phyloP scores from a whole-genome alignment of 164 flowering plant species.

The Protea cynaroides region DNA sequence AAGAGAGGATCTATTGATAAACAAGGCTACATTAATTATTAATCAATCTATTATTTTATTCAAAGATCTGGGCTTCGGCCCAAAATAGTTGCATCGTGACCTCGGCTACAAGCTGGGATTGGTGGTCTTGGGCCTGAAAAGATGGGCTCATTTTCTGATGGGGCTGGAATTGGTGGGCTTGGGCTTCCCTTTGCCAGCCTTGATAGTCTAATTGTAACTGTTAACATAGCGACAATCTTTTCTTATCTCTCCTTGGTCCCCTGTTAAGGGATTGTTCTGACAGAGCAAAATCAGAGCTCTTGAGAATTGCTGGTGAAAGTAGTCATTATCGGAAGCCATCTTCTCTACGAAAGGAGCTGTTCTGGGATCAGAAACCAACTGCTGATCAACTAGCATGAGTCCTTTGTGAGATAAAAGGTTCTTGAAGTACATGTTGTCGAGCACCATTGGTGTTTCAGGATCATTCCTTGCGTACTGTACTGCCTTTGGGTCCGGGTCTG shows the following conservation, averaged over 20 bases:
- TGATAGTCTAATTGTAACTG: not conserved
- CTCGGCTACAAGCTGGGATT: too few species aligned
- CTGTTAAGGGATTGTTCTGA: constrained; percentile 69
- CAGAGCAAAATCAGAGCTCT: constrained; percentile 50
- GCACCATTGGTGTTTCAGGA: constrained; percentile 59
- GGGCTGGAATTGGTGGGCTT: too few species aligned
- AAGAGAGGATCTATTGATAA: too few species aligned
- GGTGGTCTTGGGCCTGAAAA: too few species aligned
- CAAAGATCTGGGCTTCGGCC: too few species aligned
- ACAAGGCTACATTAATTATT: too few species aligned
- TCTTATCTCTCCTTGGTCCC: constrained; percentile 63
- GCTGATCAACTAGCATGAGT: constrained; percentile 55
- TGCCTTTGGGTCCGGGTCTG: constrained; percentile 53
- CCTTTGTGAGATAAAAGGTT: constrained; percentile 65
- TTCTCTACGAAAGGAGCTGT: constrained; percentile 60
- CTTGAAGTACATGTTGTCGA: constrained; percentile 79
- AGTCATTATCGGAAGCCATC: constrained; percentile 71
- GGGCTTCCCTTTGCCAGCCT: too few species aligned
- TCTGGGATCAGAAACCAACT: constrained; percentile 48
- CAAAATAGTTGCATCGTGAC: too few species aligned
- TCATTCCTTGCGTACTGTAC: constrained; percentile 72
- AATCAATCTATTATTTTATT: too few species aligned
- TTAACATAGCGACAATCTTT: constrained; percentile 74
- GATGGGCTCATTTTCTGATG: too few species aligned
- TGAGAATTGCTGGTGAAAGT: constrained; percentile 63